Percentiles rank a stretch among this genome's conserved stretches.
These are phyloP conservation scores for Camelina hispida DNA, from an alignment of 345 rosid genomes.

Conservation along the genomic window DNA sequence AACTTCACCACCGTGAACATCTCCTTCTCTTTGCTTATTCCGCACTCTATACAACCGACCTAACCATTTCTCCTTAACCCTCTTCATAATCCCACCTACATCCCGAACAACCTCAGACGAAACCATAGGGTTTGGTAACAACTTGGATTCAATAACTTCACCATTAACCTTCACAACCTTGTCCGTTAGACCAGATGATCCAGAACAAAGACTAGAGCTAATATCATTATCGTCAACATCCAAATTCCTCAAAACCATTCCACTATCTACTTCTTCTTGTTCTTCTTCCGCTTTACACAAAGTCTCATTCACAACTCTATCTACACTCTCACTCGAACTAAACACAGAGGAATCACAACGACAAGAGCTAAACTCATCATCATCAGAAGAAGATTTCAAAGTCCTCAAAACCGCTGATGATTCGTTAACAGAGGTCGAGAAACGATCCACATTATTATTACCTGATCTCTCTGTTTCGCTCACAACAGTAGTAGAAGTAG, in stretches of 20 bases:
- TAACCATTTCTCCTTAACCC: conserved; percentile 67
- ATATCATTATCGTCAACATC: conserved; percentile 52
- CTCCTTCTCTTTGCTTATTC: conserved; percentile 25
- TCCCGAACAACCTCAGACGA: conserved; percentile 20
- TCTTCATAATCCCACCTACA: conserved; percentile 46
- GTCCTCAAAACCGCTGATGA: conserved; percentile 62
- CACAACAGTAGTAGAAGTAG: not conserved
- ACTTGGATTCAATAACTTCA: conserved; percentile 12
- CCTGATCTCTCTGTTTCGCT: not conserved
- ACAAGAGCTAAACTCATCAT: conserved; percentile 64
- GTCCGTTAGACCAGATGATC: conserved; percentile 33
- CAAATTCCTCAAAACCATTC: conserved; percentile 57
- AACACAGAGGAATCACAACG: conserved; percentile 45
- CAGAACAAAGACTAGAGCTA: conserved; percentile 53
- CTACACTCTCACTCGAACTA: conserved; percentile 40
- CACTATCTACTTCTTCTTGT: conserved; percentile 43
- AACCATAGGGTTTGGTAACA: not conserved
- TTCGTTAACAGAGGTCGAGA: conserved; percentile 40
- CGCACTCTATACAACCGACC: conserved; percentile 54
- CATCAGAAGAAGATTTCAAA: conserved; percentile 42
- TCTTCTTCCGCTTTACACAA: conserved; percentile 37
- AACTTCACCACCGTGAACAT: conserved; percentile 39
- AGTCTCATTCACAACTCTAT: conserved; percentile 28
- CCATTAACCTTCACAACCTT: conserved; percentile 29
- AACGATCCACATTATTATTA: conserved; percentile 37